Conservation (phyloP, 495 filamentous ascomycete genomes). For the Xylaria curta region DNA sequence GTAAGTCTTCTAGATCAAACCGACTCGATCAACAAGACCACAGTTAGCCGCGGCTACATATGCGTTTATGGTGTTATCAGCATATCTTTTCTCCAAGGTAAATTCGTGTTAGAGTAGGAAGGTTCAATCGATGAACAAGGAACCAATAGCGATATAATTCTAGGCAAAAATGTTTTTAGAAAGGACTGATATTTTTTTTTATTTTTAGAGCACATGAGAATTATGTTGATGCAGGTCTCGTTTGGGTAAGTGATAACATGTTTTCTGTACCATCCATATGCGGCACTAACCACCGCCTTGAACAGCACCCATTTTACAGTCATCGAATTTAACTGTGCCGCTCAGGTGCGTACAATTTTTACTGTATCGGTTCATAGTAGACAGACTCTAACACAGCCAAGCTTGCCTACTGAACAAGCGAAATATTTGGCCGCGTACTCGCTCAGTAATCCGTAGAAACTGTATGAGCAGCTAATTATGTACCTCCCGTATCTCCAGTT, state of each 20-base stretch:
- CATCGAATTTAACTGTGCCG: constrained; percentile 12
- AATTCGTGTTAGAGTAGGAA: background rate
- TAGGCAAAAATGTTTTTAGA: background rate
- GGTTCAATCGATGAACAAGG: background rate
- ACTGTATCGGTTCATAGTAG: background rate
- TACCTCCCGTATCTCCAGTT: background rate
- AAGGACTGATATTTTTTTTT: background rate
- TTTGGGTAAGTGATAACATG: constrained; percentile 6
- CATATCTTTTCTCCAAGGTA: background rate
- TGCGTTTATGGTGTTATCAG: background rate
- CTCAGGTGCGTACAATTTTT: background rate
- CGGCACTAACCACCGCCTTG: background rate
- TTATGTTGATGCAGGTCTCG: background rate
- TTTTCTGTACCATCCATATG: background rate
- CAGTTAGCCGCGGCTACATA: background rate
- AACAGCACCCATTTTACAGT: background rate
- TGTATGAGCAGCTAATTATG: background rate
- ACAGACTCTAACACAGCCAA: background rate
- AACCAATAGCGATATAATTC: background rate
- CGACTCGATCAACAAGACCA: background rate
- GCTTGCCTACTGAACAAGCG: background rate
- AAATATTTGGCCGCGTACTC: too few species aligned
- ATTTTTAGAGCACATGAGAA: constrained; percentile 17
- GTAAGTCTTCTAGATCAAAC: background rate
- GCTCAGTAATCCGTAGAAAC: background rate